Percentiles rank a stretch among this genome's conserved stretches.
phyloP scores from a whole-genome alignment of 352 stramenopile genomes.

The Pythium dissimile region DNA sequence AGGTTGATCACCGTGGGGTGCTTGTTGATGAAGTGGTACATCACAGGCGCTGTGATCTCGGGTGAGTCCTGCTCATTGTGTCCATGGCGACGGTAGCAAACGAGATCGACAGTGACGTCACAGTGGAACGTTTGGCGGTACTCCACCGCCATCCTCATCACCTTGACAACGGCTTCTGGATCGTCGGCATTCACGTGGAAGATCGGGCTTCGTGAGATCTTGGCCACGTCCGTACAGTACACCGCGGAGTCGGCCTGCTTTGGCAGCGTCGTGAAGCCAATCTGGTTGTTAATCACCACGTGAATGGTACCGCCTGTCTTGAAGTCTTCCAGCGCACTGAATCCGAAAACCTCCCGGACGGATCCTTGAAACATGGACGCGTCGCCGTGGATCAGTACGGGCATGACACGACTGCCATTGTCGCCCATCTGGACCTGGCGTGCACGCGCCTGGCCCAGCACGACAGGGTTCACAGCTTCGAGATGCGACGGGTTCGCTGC shows the following conservation, averaged over 20 bases:
- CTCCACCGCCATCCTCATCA: conserved; percentile 91
- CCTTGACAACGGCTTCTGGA: conserved; percentile 89
- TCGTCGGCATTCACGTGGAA: conserved; percentile 98
- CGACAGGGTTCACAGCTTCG: conserved; percentile 97
- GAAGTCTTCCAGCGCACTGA: conserved; percentile 92
- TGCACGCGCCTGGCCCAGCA: conserved; percentile 94
- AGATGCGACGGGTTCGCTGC: conserved; percentile 99
- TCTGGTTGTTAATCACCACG: conserved; percentile 99
- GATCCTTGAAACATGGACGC: conserved; percentile 89
- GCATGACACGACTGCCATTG: conserved; percentile 89
- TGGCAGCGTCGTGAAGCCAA: conserved; percentile 98
- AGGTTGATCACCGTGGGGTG: conserved; percentile 76
- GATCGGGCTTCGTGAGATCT: conserved; percentile 94
- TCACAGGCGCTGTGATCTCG: conserved; percentile 85
- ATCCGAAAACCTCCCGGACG: conserved; percentile 77
- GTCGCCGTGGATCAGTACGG: conserved; percentile 98
- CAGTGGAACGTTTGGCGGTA: conserved; percentile 90
- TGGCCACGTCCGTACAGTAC: conserved; percentile 98
- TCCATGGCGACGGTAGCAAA: conserved; percentile 98
- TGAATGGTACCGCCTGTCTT: conserved; percentile 97
- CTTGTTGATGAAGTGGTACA: conserved; percentile 90
- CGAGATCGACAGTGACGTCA: conserved; percentile 98
- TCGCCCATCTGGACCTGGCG: conserved; percentile 89
- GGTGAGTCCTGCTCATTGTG: conserved; percentile 97
- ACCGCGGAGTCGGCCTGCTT: conserved; percentile 95